phyloP scores from a whole-genome alignment of 352 stramenopile genomes.

The Pseudoperonospora humuli region DNA sequence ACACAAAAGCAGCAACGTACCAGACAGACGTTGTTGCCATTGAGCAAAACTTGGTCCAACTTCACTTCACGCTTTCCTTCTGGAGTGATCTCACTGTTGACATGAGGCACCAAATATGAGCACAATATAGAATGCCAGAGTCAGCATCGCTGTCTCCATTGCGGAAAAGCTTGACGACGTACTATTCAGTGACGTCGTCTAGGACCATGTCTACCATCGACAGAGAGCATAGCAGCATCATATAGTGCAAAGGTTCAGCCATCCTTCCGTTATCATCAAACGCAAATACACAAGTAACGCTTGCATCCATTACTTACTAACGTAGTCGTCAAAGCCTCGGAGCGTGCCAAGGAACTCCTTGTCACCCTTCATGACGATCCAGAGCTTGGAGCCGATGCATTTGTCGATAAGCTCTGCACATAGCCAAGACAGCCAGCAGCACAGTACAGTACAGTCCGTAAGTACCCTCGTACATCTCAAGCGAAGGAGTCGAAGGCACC shows the following conservation, averaged over 20 bases:
- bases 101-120: not conserved
- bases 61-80: conserved; percentile 84
- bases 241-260: not conserved
- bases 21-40: conserved; percentile 97
- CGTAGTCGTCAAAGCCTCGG: conserved; percentile 94
- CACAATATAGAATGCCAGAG: not conserved
- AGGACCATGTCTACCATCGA: conserved; percentile 78
- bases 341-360: conserved; percentile 94
- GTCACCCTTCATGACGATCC: conserved; percentile 99
- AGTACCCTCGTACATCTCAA: not conserved
- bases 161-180: conserved; percentile 13
- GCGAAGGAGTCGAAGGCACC: conserved; percentile 1
- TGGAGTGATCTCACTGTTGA: conserved; percentile 70
- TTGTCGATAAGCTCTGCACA: conserved; percentile 97
- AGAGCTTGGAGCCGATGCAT: conserved; percentile 97
- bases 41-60: conserved; percentile 95
- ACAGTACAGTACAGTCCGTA: not conserved
- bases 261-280: conserved; percentile 1
- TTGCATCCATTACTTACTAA: conserved; percentile 74
- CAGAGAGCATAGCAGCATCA: conserved; percentile 4
- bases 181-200: conserved; percentile 94
- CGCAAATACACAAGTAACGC: too few species aligned
- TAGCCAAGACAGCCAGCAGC: not conserved
- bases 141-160: not conserved
- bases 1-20: conserved; percentile 19